These are phyloP conservation scores for Penicillium fimorum DNA, from an alignment of 495 filamentous ascomycete species.

Conservation along the genomic window DNA sequence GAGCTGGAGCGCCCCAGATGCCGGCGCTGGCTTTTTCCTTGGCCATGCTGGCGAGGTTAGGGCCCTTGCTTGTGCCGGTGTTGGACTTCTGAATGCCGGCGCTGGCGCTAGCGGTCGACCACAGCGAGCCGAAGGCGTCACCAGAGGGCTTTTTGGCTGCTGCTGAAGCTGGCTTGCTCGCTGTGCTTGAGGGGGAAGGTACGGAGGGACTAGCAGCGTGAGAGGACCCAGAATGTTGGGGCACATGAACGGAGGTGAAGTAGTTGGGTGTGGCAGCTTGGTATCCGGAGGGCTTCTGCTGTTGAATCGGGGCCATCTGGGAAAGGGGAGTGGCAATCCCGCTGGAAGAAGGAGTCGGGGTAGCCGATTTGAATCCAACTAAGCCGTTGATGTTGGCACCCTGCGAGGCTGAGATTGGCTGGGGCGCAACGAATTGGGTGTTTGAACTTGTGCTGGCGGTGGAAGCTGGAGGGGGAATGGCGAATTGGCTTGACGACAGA, in stretches of 20 bases:
- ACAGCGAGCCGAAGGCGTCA: slow-evolving; percentile 87
- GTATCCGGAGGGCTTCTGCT: slow-evolving; percentile 62
- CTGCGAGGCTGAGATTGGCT: slow-evolving; percentile 78
- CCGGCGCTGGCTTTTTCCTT: slow-evolving; percentile 94
- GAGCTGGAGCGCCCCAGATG: slow-evolving; percentile 77
- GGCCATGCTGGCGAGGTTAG: slow-evolving; percentile 83
- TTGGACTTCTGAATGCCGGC: slow-evolving; percentile 75
- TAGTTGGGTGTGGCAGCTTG: slow-evolving; percentile 86
- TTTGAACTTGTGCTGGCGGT: slow-evolving; percentile 63
- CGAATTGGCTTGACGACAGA: slow-evolving; percentile 43
- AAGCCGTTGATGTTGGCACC: slow-evolving; percentile 76
- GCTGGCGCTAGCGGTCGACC: slow-evolving; percentile 73
- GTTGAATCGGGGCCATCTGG: slow-evolving; percentile 44
- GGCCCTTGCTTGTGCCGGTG: slow-evolving; percentile 62
- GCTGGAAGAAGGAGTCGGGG: slow-evolving; percentile 58
- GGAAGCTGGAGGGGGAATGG: slow-evolving; percentile 52
- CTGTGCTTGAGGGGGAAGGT: slow-evolving; percentile 32
- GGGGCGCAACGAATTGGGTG: slow-evolving; percentile 74
- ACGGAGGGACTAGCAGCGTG: slow-evolving; percentile 35
- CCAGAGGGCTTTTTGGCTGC: slow-evolving; percentile 56
- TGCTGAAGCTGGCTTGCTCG: slow-evolving; percentile 47
- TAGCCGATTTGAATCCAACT: slow-evolving; percentile 76
- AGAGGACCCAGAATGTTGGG: slow-evolving; percentile 29
- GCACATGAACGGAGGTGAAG: slow-evolving; percentile 73
- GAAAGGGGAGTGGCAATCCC: slow-evolving; percentile 52